Evolutionary conservation across 1,284 basidiomycete genomes (phyloP), one percentile per base, ranked within the genome.

Genomic region (Cutaneotrichosporon cavernicola): DNA sequence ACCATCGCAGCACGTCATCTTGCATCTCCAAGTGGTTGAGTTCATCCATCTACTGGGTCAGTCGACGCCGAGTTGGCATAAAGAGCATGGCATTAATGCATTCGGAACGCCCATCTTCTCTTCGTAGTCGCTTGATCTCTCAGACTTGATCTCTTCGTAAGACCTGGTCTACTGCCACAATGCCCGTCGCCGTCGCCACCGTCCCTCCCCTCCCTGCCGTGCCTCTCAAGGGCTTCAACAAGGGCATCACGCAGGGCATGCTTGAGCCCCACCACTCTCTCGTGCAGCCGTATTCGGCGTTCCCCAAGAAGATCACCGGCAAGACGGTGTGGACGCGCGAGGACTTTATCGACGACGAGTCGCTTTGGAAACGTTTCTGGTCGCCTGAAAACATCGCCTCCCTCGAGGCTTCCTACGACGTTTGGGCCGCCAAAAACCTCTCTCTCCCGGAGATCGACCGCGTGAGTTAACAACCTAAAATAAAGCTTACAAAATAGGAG

Each of bases 291-390:
- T 81, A 81, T 70, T 51, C 64, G 0, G 57, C 69, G 9, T 77
- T 81, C 60, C 81, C 81, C 18, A 73, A 73, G 64, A 59, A 76
- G 51, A 71, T 81, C 61, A 70, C 69, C 3, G 72, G 81, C 60
- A 59, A 68, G 50, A 78, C 76, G 1, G 73, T 76, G 22, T 78
- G 76, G 76, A 61, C 40, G 13, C 64, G 64, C 34, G 72, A 73
- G 30, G 70, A 76, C 13, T 76, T 70, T 56, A 43, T 62, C n/a
- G 32, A 62, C n/a, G 47, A 69, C 50, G 63, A 63, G 3, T 61
- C 69, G n/a, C 51, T 66, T 30, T 78, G 76, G 76, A 67, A 72
- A 61, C 64, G 64, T n/a, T 47, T n/a, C 9, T 77, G 72, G 70
- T 66, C 70, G 2, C 58, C 60, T 8, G 70, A 76, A 56, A 66